Evolutionary conservation across 2,329 filamentous ascomycete genomes (phyloP), one percentile per base, ranked within the genome.

Genomic region (Verticillium nubilum): DNA sequence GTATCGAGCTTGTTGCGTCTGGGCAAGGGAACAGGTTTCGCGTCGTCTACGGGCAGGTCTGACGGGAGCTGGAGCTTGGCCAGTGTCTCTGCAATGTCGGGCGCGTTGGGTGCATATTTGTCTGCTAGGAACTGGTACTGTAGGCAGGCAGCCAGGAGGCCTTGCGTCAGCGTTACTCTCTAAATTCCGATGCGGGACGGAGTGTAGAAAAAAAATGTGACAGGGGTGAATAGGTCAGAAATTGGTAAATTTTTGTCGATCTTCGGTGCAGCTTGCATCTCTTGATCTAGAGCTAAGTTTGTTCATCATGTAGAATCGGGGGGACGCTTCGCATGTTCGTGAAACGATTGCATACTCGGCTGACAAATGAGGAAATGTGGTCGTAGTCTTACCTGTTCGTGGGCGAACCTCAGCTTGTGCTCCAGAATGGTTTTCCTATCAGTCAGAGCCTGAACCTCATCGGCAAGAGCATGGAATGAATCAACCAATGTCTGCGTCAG

Each of bases 241-340:
- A 70, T 67, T 77, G 72, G 67, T 74, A 69, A 72, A 72, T 70
- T 47, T 47, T 65, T 72, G 74, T 89, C 86, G 79, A 81, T 90
- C 88, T 84, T 75, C 70, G 79, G 78, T 80, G 78, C 79, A 52
- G 37, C 42, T 57, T 57, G 81, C 78, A 84, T 81, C 86, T 91
- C 82, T 81, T 88, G 88, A 90, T 91, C 89, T 91, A 91, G 89
- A 92, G 89, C 89, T 91, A 91, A 89, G 72, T 68, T 47, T 68
- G 69, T 65, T 76, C 74, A 78, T 80, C 78, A 80, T 77, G 52
- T 35, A 60, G 60, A 58, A 67, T n/a, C n/a, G n/a, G 54, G 58
- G 56, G 33, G 54, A 23, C 47, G 31, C 27, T 58, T 58, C 59
- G 63, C 65, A 69, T 61, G 63, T 55, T 62, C 64, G 61, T 27